Evolutionary conservation across 768 basidiomycete genomes (phyloP).

Genomic region (Epithele typhae): DNA sequence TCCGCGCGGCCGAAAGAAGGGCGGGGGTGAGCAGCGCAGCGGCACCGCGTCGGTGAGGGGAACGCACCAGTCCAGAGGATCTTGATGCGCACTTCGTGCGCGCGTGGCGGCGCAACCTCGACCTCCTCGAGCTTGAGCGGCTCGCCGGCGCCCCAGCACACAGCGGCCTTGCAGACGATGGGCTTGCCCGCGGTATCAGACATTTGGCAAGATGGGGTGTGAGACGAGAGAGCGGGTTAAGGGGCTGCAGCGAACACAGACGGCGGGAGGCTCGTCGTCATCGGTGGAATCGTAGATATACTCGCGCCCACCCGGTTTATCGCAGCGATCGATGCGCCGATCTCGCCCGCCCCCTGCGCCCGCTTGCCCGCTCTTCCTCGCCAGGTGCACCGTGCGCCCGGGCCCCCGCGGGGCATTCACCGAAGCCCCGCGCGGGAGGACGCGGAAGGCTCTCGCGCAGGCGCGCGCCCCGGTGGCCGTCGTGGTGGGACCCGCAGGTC

Average conservation of each 20-base stretch:
- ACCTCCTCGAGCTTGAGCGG: conserved; percentile 86
- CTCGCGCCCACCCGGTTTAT: conserved; percentile 8
- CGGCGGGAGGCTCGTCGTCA: conserved; percentile 8
- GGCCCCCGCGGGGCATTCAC: too few relatives aligned
- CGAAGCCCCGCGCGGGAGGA: neutral
- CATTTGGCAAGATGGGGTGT: conserved; percentile 40
- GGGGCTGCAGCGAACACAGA: conserved; percentile 20
- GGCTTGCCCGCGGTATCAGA: conserved; percentile 68
- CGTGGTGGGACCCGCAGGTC: neutral
- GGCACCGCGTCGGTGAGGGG: too few relatives aligned
- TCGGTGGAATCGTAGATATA: conserved; percentile 8
- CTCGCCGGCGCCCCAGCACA: conserved; percentile 93
- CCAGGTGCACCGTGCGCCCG: too few relatives aligned
- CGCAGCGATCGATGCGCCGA: conserved; percentile 17
- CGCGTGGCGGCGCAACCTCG: conserved; percentile 87
- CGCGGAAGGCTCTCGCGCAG: conserved; percentile 2
- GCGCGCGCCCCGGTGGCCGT: neutral
- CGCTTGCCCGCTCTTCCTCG: too few relatives aligned
- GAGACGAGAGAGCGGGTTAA: too few relatives aligned
- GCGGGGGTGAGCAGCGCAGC: too few relatives aligned
- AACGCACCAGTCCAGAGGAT: conserved; percentile 83
- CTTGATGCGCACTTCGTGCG: conserved; percentile 89
- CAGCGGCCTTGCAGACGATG: conserved; percentile 87
- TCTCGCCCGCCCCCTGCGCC: conserved; percentile 6
- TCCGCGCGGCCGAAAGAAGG: too few relatives aligned